phyloP scores from a whole-genome alignment of 768 basidiomycete species.

The Boletus bicolor region DNA sequence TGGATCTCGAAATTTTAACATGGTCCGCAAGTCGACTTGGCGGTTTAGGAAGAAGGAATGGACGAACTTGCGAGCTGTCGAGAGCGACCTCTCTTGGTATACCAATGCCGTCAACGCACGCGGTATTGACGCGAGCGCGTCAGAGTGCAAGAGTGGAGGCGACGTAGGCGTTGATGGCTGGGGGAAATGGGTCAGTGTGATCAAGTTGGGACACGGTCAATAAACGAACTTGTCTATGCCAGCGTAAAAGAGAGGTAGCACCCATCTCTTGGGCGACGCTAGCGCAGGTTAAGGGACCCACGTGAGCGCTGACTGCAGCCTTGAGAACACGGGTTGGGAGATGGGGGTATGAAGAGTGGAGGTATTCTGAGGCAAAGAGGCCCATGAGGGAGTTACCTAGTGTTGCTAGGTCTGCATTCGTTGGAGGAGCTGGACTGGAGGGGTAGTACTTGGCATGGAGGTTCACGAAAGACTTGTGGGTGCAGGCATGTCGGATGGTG shows the following conservation, averaged over 20 bases:
- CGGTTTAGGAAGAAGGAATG: conserved; percentile 88
- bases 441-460: conserved; percentile 58
- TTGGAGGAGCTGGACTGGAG: conserved; percentile 47
- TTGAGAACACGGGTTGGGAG: conserved; percentile 90
- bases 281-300: conserved; percentile 80
- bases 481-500: conserved; percentile 69
- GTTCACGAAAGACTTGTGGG: conserved; percentile 66
- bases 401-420: conserved; percentile 72
- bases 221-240: conserved; percentile 66
- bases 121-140: conserved; percentile 85
- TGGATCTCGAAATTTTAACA: conserved; percentile 83
- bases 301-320: conserved; percentile 88
- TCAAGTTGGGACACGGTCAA: background rate
- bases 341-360: conserved; percentile 80
- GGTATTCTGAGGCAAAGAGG: conserved; percentile 81
- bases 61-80: conserved; percentile 82
- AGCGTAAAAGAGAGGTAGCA: conserved; percentile 70
- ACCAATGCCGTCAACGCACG: conserved; percentile 85
- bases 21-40: conserved; percentile 71
- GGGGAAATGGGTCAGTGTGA: conserved; percentile 1
- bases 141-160: conserved; percentile 65
- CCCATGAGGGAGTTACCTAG: conserved; percentile 90
- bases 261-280: conserved; percentile 86
- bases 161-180: conserved; percentile 49
- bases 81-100: conserved; percentile 83